Evolutionary conservation across 225 moss, liverwort and hornwort species (phyloP).

Genomic region (Neckera pumila): DNA sequence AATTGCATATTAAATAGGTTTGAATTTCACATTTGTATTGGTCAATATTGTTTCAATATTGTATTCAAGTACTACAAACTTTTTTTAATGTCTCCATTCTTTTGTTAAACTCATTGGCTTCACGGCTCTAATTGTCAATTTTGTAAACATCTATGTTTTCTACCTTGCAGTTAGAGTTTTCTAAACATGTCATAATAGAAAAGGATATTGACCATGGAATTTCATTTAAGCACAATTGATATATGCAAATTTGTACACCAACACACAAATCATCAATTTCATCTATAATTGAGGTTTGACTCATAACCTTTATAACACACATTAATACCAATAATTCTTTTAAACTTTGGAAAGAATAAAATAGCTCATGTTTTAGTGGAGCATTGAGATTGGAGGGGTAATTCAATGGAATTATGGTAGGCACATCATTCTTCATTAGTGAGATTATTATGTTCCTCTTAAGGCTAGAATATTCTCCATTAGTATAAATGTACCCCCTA

Average conservation of each 20-base stretch:
- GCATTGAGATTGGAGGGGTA: rapidly evolving
- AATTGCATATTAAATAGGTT: background rate
- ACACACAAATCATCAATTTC: too few species aligned
- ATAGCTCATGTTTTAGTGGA: background rate
- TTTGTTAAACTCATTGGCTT: background rate
- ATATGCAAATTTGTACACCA: background rate
- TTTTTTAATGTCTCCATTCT: background rate
- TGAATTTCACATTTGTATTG: background rate
- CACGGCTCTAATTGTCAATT: rapidly evolving
- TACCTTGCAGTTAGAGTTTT: background rate
- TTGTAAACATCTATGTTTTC: background rate
- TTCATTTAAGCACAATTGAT: background rate
- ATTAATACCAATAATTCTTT: background rate
- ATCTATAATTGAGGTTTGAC: background rate
- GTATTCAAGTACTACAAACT: background rate
- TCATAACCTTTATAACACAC: background rate
- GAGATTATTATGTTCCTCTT: background rate
- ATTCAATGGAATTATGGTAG: background rate
- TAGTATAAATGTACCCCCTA: rapidly evolving
- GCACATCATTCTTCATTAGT: background rate
- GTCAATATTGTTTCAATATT: background rate
- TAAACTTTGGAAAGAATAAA: too few species aligned
- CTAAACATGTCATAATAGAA: background rate
- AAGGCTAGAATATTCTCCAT: too few species aligned
- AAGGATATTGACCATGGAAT: rapidly evolving